A percentile compares a stretch with the other conserved stretches of the same genome.
These are phyloP conservation scores for Colletotrichum somersetense DNA, from an alignment of 2,329 filamentous ascomycete species.

Conservation along the genomic window DNA sequence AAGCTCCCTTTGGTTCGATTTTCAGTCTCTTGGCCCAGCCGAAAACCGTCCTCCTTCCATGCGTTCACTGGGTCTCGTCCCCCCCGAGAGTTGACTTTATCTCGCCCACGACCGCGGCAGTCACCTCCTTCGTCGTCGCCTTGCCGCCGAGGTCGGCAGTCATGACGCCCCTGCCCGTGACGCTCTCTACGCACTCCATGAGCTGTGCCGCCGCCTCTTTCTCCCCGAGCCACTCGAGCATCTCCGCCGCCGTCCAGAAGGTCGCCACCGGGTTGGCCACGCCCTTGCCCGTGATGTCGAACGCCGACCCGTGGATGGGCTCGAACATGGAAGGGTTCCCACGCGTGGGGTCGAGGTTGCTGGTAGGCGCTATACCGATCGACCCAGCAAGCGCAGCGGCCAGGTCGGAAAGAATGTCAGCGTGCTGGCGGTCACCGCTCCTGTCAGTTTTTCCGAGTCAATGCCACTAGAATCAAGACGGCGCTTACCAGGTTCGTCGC, in stretches of 20 bases:
- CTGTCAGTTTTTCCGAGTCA: neutral
- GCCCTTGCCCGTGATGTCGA: slow-evolving; percentile 67
- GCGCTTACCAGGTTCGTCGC: slow-evolving; percentile 67
- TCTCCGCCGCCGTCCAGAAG: slow-evolving; percentile 67
- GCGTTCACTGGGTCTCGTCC: no score
- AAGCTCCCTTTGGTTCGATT: no score
- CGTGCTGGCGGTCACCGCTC: slow-evolving; percentile 48
- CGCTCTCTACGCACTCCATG: slow-evolving; percentile 62
- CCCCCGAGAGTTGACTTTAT: slow-evolving; percentile 16
- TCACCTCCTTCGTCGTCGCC: slow-evolving; percentile 43
- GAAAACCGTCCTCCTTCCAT: no score
- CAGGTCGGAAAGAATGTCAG: slow-evolving; percentile 75
- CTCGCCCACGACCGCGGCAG: slow-evolving; percentile 22
- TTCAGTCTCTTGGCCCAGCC: no score
- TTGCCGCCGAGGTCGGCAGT: slow-evolving; percentile 65
- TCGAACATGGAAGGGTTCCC: slow-evolving; percentile 68
- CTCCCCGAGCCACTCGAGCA: slow-evolving; percentile 67
- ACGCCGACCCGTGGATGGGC: slow-evolving; percentile 67
- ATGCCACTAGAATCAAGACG: neutral
- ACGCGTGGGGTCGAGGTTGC: slow-evolving; percentile 70
- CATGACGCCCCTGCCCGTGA: slow-evolving; percentile 61
- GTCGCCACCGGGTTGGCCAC: slow-evolving; percentile 66
- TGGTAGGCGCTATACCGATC: slow-evolving; percentile 76
- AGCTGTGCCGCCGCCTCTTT: slow-evolving; percentile 59
- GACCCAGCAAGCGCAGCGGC: slow-evolving; percentile 76